These are phyloP conservation scores for Castanospermum australe DNA, from an alignment of 306 rosid genomes.

Conservation along the genomic window DNA sequence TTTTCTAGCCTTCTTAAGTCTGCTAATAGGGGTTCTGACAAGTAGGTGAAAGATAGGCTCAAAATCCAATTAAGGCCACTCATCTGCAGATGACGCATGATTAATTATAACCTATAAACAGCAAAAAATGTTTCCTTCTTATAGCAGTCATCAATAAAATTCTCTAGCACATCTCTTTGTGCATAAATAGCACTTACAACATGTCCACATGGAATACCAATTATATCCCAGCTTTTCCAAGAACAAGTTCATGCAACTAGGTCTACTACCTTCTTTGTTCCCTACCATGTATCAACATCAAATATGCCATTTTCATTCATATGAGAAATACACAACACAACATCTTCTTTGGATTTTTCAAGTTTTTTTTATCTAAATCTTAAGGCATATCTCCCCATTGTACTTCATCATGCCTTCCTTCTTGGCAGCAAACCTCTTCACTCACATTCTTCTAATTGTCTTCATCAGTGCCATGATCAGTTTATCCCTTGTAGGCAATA, in stretches of 20 bases:
- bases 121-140: neutral
- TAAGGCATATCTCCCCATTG: neutral
- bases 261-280: neutral
- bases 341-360: neutral
- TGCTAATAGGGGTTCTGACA: too few species aligned
- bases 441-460: neutral
- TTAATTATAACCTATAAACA: neutral
- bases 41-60: too few species aligned
- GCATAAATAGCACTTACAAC: neutral
- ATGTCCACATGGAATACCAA: too few species aligned
- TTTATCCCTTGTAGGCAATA: neutral
- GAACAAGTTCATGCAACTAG: neutral
- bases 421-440: neutral
- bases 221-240: too few species aligned
- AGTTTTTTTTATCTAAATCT: neutral
- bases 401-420: neutral
- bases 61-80: too few species aligned
- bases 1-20: too few species aligned
- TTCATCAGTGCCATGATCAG: neutral
- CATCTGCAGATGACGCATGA: neutral
- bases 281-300: neutral
- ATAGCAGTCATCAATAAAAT: neutral
- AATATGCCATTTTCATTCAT: neutral
- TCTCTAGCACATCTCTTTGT: neutral
- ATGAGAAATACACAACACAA: neutral